These are phyloP conservation scores for Pythium phragmitis DNA, from an alignment of 352 stramenopile genomes.

Conservation along the genomic window DNA sequence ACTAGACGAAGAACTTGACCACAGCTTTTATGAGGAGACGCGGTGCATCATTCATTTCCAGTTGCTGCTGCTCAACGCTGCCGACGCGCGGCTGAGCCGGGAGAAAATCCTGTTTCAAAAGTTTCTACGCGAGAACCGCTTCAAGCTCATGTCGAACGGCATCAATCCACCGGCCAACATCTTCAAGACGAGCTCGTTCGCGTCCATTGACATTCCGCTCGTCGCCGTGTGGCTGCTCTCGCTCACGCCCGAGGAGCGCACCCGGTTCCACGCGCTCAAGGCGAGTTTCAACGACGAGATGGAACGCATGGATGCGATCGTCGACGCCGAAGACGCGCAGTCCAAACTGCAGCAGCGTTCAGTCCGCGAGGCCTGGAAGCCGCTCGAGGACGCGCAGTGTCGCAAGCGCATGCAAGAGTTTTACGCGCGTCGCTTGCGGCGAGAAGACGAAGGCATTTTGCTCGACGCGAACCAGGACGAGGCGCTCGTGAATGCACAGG, in stretches of 20 bases:
- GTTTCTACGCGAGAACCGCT: conserved; percentile 92
- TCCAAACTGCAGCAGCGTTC: conserved; percentile 45
- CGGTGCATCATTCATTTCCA: conserved; percentile 91
- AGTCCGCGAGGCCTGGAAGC: conserved; percentile 52
- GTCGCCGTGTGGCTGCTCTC: conserved; percentile 90
- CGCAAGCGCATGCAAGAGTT: conserved; percentile 76
- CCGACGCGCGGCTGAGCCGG: conserved; percentile 81
- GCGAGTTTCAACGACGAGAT: conserved; percentile 86
- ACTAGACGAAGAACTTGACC: conserved; percentile 74
- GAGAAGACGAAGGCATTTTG: conserved; percentile 61
- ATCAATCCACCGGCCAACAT: conserved; percentile 90
- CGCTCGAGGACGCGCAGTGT: conserved; percentile 68
- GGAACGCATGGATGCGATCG: conserved; percentile 73
- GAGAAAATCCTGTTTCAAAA: conserved; percentile 93
- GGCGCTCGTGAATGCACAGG: conserved; percentile 72
- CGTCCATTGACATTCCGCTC: conserved; percentile 88
- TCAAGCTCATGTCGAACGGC: conserved; percentile 92
- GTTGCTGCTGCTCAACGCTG: conserved; percentile 87
- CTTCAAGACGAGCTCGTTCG: conserved; percentile 87
- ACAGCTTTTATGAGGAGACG: conserved; percentile 87
- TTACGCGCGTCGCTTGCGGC: conserved; percentile 63
- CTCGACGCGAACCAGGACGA: conserved; percentile 64
- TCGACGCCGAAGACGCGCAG: conserved; percentile 72
- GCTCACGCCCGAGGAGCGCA: conserved; percentile 77
- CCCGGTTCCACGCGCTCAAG: conserved; percentile 89